Conservation (phyloP, 441 rosid species). For the Gossypium gossypioides region DNA sequence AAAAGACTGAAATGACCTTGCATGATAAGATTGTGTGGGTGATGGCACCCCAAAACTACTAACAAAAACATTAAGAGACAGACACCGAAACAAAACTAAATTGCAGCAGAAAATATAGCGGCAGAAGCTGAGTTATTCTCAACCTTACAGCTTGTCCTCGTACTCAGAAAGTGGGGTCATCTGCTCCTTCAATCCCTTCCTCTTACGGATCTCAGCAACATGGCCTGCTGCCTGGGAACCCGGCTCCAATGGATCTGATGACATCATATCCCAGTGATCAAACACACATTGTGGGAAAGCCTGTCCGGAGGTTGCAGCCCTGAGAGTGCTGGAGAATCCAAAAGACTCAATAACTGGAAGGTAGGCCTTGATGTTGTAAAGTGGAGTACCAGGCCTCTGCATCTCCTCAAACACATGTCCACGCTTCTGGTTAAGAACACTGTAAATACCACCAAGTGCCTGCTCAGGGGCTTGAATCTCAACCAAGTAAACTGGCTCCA, state of each 20-base stretch:
- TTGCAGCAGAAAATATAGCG: neutral
- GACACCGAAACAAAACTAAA: neutral
- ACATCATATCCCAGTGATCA: conserved; percentile 4
- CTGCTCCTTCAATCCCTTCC: conserved; percentile 1
- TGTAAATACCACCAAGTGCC: conserved; percentile 14
- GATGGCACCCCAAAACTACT: conserved; percentile 1
- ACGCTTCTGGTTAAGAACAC: conserved; percentile 17
- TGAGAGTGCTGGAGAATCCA: neutral
- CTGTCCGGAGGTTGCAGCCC: conserved; percentile 2
- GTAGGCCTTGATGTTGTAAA: conserved; percentile 3
- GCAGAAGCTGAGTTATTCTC: neutral
- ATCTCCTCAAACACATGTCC: conserved; percentile 18
- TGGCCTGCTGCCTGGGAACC: neutral
- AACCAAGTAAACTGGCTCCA: conserved; percentile 12
- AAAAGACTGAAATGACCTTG: neutral
- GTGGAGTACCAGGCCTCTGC: conserved; percentile 14
- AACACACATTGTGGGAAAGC: conserved; percentile 3
- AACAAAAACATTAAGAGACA: neutral
- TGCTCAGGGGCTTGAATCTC: conserved; percentile 15
- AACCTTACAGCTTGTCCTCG: conserved; percentile 17
- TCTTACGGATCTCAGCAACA: conserved; percentile 1
- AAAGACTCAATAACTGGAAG: neutral
- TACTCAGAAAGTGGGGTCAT: neutral
- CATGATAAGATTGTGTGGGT: neutral
- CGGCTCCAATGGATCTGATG: neutral